These are phyloP conservation scores for Chalciporus pseudorubinellus DNA, from an alignment of 768 basidiomycete species.

Conservation along the genomic window DNA sequence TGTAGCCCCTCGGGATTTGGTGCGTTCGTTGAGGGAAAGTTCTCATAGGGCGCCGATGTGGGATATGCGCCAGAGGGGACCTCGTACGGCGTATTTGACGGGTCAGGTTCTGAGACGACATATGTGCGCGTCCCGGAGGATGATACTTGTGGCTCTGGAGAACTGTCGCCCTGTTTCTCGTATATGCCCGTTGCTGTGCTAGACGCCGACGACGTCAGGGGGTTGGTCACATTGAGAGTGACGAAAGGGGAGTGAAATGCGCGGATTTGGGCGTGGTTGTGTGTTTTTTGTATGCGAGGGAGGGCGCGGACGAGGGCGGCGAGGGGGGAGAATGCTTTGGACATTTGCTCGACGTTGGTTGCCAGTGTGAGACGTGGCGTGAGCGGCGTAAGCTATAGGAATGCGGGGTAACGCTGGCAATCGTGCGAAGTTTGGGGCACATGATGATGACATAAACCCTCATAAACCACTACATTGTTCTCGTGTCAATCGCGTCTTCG, in stretches of 20 bases:
- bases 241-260: constrained; percentile 67
- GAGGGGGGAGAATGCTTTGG: constrained; percentile 2
- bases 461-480: too few species aligned
- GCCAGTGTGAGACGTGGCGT: not conserved
- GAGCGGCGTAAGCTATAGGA: not conserved
- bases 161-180: constrained; percentile 59
- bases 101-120: constrained; percentile 73
- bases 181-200: constrained; percentile 40
- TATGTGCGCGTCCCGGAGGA: constrained; percentile 56
- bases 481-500: too few species aligned
- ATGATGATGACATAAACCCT: constrained; percentile 32
- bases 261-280: constrained; percentile 30
- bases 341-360: constrained; percentile 17
- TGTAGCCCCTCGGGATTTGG: constrained; percentile 37
- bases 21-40: constrained; percentile 40
- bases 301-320: constrained; percentile 3
- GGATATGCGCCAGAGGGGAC: constrained; percentile 74
- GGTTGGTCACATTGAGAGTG: constrained; percentile 42
- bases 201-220: constrained; percentile 31
- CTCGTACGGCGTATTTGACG: constrained; percentile 55
- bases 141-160: constrained; percentile 46
- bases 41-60: constrained; percentile 46
- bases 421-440: constrained; percentile 27
- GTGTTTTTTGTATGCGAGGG: not conserved
- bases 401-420: not conserved